phyloP scores from a whole-genome alignment of 768 basidiomycete genomes.

The Suillus subalutaceus region DNA sequence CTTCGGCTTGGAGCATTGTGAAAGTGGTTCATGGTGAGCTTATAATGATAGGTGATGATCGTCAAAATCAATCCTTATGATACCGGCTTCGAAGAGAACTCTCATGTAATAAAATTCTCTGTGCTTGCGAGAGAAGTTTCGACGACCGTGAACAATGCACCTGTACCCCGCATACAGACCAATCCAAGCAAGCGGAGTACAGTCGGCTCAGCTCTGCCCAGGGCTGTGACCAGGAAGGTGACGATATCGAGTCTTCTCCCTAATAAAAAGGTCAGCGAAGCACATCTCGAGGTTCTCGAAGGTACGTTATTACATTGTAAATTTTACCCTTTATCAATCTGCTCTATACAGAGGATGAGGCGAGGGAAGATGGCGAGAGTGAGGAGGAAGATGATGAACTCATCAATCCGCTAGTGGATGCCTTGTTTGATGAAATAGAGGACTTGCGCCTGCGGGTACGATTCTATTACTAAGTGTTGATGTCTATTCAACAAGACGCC shows the following conservation, averaged over 20 bases:
- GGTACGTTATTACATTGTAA: constrained; percentile 43
- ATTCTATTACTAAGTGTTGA: constrained; percentile 7
- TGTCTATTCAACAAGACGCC: not conserved
- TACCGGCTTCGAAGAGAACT: constrained; percentile 97
- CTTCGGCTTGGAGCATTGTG: constrained; percentile 3
- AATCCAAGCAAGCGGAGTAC: constrained; percentile 26
- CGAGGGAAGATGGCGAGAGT: constrained; percentile 45
- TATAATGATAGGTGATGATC: constrained; percentile 85
- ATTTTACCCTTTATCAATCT: constrained; percentile 7
- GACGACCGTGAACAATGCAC: constrained; percentile 67
- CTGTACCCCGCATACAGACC: constrained; percentile 54
- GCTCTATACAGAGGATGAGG: constrained; percentile 42
- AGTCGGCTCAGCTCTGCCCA: constrained; percentile 26
- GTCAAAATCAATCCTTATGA: constrained; percentile 99
- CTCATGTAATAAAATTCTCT: constrained; percentile 97
- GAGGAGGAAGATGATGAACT: constrained; percentile 70
- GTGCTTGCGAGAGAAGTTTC: constrained; percentile 91
- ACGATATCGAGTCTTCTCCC: constrained; percentile 65
- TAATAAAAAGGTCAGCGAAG: constrained; percentile 57
- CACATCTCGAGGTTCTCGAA: constrained; percentile 84
- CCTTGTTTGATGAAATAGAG: constrained; percentile 90
- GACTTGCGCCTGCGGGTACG: constrained; percentile 74
- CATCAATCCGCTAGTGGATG: constrained; percentile 85
- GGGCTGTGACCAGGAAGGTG: constrained; percentile 55
- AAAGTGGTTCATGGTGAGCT: constrained; percentile 6